Conservation (phyloP, 148 eudicot species). For the Spergularia marina region DNA sequence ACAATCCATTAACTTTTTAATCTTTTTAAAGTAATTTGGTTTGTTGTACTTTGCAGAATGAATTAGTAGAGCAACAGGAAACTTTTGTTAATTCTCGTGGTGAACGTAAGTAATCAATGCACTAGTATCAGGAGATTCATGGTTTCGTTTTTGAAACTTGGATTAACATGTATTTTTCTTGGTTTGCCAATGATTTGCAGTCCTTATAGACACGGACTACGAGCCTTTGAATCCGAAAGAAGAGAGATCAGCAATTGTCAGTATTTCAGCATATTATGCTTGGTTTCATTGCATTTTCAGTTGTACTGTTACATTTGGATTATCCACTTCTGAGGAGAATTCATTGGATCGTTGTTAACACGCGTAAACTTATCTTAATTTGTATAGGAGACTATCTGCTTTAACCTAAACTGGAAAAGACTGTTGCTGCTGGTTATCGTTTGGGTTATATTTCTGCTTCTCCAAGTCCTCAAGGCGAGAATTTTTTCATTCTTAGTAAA, state of each 20-base stretch:
- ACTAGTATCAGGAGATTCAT: neutral
- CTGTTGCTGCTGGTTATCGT: slow-evolving; percentile 48
- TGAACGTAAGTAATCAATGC: slow-evolving; percentile 59
- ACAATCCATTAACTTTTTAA: neutral
- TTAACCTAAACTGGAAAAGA: slow-evolving; percentile 64
- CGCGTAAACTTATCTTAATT: neutral
- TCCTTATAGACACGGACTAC: slow-evolving; percentile 64
- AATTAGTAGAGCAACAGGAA: slow-evolving; percentile 40
- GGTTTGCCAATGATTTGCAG: slow-evolving; percentile 39
- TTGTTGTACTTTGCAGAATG: slow-evolving; percentile 49
- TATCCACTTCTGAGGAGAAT: neutral
- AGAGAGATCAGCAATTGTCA: slow-evolving; percentile 67
- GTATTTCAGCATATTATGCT: slow-evolving; percentile 22
- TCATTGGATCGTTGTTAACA: neutral
- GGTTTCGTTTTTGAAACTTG: neutral
- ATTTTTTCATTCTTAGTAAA: neutral
- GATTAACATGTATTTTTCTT: neutral
- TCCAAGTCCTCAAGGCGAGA: slow-evolving; percentile 84
- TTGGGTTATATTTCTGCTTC: slow-evolving; percentile 69
- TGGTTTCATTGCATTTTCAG: neutral
- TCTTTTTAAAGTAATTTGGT: neutral
- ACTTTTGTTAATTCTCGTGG: slow-evolving; percentile 67
- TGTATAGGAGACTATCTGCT: slow-evolving; percentile 57
- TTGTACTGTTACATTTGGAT: neutral
- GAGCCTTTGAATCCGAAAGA: slow-evolving; percentile 63